Evolutionary conservation across 805 yeast species (phyloP).

Genomic region (Groenewaldozyma tartarivorans): DNA sequence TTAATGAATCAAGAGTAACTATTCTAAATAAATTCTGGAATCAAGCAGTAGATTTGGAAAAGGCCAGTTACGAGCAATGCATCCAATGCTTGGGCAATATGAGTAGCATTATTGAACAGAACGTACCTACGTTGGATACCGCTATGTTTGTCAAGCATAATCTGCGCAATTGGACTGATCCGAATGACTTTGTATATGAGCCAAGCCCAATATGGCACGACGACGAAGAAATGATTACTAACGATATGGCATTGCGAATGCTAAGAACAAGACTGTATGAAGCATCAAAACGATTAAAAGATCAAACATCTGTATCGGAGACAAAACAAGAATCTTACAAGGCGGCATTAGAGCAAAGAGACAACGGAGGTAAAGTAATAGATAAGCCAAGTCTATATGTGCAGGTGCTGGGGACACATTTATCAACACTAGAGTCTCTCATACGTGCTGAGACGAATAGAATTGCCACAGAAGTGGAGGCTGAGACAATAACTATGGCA

Average conservation of each 20-base stretch:
- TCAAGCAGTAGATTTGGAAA: constrained; percentile 55
- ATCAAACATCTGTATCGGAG: constrained; percentile 11
- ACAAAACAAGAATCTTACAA: constrained; percentile 14
- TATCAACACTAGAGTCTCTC: constrained; percentile 42
- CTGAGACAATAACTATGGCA: constrained; percentile 80
- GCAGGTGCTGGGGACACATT: constrained; percentile 42
- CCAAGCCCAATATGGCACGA: constrained; percentile 97
- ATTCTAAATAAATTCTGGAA: constrained; percentile 61
- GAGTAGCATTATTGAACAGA: constrained; percentile 52
- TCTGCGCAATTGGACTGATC: constrained; percentile 67
- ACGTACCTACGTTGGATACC: constrained; percentile 65
- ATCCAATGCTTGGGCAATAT: constrained; percentile 38
- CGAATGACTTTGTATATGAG: constrained; percentile 70
- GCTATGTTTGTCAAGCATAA: constrained; percentile 93
- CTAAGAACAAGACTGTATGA: constrained; percentile 29
- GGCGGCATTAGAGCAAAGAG: constrained; percentile 30
- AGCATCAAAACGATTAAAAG: constrained; percentile 22
- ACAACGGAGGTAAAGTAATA: constrained; percentile 29
- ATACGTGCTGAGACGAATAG: constrained; percentile 65
- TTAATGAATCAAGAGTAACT: constrained; percentile 69
- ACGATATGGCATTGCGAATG: constrained; percentile 30
- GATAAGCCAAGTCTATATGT: constrained; percentile 20
- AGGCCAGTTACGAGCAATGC: constrained; percentile 37
- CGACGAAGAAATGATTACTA: constrained; percentile 61
- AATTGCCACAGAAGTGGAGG: constrained; percentile 72